Conservation (phyloP, 768 basidiomycete genomes). For the Guyanaporus albipodus region DNA sequence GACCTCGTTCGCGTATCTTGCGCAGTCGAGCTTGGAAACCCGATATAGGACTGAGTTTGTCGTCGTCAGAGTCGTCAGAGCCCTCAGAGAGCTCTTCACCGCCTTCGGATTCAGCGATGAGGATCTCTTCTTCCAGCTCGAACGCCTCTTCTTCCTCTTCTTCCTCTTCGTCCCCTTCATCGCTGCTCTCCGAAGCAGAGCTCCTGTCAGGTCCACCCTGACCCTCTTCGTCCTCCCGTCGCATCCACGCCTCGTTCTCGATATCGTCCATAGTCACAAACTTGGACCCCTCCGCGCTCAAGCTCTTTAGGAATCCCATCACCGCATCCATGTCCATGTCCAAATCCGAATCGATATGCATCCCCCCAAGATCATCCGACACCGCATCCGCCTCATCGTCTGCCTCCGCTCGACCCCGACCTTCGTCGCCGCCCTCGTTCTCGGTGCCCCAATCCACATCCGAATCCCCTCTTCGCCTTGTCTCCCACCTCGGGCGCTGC, state of each 20-base stretch:
- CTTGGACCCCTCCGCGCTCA: constrained; percentile 43
- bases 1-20: constrained; percentile 28
- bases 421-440: constrained; percentile 29
- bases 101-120: constrained; percentile 35
- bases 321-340: constrained; percentile 45
- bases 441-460: constrained; percentile 66
- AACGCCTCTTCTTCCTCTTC: constrained; percentile 40
- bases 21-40: constrained; percentile 36
- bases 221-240: constrained; percentile 45
- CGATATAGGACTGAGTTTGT: constrained; percentile 30
- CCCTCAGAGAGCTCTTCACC: constrained; percentile 26
- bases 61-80: constrained; percentile 31
- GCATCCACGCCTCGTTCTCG: constrained; percentile 48
- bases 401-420: constrained; percentile 9
- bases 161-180: constrained; percentile 23
- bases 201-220: constrained; percentile 22
- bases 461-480: constrained; percentile 58
- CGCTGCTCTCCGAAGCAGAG: constrained; percentile 28
- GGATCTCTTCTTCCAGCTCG: constrained; percentile 42
- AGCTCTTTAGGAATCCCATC: constrained; percentile 49
- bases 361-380: constrained; percentile 40
- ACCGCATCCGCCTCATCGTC: constrained; percentile 29
- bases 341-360: constrained; percentile 64
- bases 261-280: constrained; percentile 67
- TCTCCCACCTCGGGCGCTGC: constrained; percentile 40